phyloP scores from a whole-genome alignment of 2,329 filamentous ascomycete species.

The Trichoderma simmonsii region DNA sequence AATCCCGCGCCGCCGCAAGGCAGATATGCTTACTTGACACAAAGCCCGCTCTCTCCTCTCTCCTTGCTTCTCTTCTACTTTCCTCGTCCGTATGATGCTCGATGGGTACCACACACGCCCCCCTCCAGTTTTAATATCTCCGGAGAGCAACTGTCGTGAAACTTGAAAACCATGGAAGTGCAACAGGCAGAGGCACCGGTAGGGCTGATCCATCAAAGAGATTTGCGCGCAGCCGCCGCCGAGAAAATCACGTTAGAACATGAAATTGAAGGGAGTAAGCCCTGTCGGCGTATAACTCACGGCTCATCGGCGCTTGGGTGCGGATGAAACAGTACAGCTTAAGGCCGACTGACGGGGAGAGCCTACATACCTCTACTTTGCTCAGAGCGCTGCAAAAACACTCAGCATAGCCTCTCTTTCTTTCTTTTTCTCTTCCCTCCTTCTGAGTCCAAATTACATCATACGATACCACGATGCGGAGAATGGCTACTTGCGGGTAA shows the following conservation, averaged over 20 bases:
- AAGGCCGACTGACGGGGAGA: not conserved
- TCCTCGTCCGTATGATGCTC: not conserved
- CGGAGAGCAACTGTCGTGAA: conserved; percentile 5
- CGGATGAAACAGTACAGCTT: not conserved
- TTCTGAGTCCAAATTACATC: not conserved
- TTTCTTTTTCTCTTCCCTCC: not conserved
- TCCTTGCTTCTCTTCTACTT: not conserved
- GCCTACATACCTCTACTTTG: too few relatives aligned
- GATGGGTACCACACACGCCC: not conserved
- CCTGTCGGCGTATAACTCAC: not conserved
- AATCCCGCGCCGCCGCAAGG: not conserved
- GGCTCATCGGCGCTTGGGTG: not conserved
- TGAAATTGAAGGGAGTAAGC: not conserved
- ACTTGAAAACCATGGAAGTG: conserved; percentile 2
- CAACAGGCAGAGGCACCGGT: conserved; percentile 1
- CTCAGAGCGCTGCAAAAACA: not conserved
- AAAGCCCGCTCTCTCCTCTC: not conserved
- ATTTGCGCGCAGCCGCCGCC: not conserved
- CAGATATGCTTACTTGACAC: not conserved
- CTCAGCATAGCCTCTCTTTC: not conserved
- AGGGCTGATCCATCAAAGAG: conserved; percentile 9
- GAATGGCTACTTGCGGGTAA: not conserved
- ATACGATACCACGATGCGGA: not conserved
- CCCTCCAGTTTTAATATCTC: not conserved
- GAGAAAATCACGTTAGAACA: not conserved